phyloP scores from a whole-genome alignment of 768 basidiomycete genomes.

The Dendrothele bispora region DNA sequence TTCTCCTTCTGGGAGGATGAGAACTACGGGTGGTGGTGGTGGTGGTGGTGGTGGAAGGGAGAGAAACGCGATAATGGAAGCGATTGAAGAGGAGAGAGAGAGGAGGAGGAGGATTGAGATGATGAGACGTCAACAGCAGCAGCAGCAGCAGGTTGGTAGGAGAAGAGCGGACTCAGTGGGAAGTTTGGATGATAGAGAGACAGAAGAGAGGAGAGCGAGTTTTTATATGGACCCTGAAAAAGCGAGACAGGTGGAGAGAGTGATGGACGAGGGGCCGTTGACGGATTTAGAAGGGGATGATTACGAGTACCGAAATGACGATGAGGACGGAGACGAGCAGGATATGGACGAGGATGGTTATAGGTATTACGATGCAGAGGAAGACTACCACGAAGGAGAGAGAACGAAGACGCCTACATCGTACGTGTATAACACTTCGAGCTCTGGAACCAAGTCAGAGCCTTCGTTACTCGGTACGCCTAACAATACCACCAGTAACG shows the following conservation, averaged over 20 bases:
- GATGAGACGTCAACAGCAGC: too few species aligned
- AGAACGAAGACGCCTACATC: too few species aligned
- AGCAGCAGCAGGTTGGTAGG: too few species aligned
- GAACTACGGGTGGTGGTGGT: too few species aligned
- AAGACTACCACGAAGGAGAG: slow-evolving; percentile 19
- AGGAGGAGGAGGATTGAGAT: too few species aligned
- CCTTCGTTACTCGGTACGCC: too few species aligned
- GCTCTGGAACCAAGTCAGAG: too few species aligned
- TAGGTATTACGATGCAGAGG: slow-evolving; percentile 25
- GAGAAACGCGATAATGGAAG: slow-evolving; percentile 18
- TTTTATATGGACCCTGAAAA: slow-evolving; percentile 67
- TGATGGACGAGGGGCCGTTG: slow-evolving; percentile 73
- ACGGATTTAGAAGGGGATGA: slow-evolving; percentile 72
- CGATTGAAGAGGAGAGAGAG: slow-evolving; percentile 21
- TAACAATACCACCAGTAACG: slow-evolving; percentile 21
- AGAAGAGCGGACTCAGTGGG: slow-evolving; percentile 65
- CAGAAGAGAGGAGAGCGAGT: too few species aligned
- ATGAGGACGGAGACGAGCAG: slow-evolving; percentile 20
- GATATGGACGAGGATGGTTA: slow-evolving; percentile 30
- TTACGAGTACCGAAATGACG: slow-evolving; percentile 41
- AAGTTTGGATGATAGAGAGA: too few species aligned
- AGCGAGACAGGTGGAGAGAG: slow-evolving; percentile 45
- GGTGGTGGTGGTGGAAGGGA: too few species aligned
- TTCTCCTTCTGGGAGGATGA: too few species aligned
- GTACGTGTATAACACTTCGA: too few species aligned